Conservation (phyloP, 1,284 basidiomycete species). For the Puccinia triticina region DNA sequence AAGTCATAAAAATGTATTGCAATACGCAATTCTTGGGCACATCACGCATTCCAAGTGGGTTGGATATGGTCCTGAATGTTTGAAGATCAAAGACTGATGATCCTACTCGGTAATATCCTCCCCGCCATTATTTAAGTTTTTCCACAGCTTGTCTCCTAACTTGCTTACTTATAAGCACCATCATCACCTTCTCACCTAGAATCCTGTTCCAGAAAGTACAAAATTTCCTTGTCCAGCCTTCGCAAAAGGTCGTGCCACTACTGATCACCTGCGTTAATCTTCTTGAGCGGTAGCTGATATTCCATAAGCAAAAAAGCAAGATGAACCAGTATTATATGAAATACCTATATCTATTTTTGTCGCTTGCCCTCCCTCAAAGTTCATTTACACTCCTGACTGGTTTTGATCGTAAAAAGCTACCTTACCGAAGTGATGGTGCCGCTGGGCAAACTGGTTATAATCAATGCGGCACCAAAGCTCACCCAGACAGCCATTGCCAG, state of each 20-base stretch:
- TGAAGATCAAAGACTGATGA: background rate
- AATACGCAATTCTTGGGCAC: background rate
- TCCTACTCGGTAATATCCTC: background rate
- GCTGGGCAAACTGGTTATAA: slow-evolving; percentile 45
- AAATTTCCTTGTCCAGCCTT: too few relatives aligned
- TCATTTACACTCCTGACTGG: slow-evolving; percentile 24
- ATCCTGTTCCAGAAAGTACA: too few relatives aligned
- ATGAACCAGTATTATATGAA: background rate
- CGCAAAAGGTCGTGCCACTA: too few relatives aligned
- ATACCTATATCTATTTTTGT: slow-evolving; percentile 10
- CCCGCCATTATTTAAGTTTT: background rate
- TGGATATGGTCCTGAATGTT: background rate
- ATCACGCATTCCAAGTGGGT: background rate
- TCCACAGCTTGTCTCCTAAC: background rate
- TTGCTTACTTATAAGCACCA: background rate
- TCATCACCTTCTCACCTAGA: too few relatives aligned
- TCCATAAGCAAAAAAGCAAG: background rate
- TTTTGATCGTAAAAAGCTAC: slow-evolving; percentile 34
- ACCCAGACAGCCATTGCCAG: slow-evolving; percentile 49
- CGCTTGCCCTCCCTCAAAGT: slow-evolving; percentile 4
- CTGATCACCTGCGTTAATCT: background rate
- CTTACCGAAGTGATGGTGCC: slow-evolving; percentile 29
- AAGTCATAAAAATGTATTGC: background rate
- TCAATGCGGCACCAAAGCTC: slow-evolving; percentile 39
- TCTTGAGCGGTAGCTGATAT: background rate